A percentile compares a stretch with the other conserved stretches of the same genome.
These are phyloP conservation scores for Xylaria hypoxylon DNA, from an alignment of 2,329 filamentous ascomycete species.

Conservation along the genomic window DNA sequence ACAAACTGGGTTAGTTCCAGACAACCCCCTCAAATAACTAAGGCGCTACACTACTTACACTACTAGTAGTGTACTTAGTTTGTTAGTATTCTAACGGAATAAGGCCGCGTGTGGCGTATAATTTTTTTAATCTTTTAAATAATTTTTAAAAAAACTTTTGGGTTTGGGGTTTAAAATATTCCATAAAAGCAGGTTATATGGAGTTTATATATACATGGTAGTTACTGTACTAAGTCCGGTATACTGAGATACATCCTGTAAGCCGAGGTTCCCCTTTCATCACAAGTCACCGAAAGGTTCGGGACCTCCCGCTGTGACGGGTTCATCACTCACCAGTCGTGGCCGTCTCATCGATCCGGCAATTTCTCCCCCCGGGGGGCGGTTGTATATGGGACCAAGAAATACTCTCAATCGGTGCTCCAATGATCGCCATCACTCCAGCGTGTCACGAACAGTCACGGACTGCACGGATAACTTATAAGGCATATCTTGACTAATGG, in stretches of 20 bases:
- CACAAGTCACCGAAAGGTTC: slow-evolving; percentile 7
- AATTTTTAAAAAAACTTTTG: too few species aligned
- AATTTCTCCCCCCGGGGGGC: neutral
- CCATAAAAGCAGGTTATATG: neutral
- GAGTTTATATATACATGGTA: neutral
- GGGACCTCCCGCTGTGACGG: slow-evolving; percentile 21
- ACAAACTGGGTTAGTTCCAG: too few species aligned
- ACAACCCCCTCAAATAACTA: too few species aligned
- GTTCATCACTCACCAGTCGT: slow-evolving; percentile 9
- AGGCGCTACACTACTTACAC: too few species aligned
- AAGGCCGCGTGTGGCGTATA: neutral
- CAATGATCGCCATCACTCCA: neutral
- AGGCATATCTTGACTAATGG: slow-evolving; percentile 11
- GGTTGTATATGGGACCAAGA: slow-evolving; percentile 1
- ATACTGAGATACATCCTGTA: neutral
- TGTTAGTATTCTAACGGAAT: too few species aligned
- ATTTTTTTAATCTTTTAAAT: too few species aligned
- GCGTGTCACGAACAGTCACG: neutral
- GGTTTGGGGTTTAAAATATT: too few species aligned
- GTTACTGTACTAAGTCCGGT: neutral
- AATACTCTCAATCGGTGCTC: slow-evolving; percentile 2
- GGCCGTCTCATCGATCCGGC: neutral
- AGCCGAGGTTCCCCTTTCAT: neutral
- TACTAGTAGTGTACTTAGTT: too few species aligned
- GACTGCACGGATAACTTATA: too few species aligned